Evolutionary conservation across 2,329 filamentous ascomycete species (phyloP).

Genomic region (Diaporthe nobilis): DNA sequence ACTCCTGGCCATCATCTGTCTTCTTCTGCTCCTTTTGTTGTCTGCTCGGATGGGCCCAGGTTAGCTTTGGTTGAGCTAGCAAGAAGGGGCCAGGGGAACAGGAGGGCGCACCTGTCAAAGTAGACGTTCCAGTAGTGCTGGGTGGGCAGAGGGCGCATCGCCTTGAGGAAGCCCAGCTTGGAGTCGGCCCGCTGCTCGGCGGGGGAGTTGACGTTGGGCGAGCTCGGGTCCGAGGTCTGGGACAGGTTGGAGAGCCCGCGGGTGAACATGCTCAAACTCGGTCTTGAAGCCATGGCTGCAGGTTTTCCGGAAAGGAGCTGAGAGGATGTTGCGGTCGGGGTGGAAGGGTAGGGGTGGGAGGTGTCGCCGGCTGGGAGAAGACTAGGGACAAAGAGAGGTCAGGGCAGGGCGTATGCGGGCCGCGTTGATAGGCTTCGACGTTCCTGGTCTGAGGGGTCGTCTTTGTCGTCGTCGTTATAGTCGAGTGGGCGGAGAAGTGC

Average conservation of each 20-base stretch:
- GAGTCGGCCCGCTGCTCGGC: conserved; percentile 82
- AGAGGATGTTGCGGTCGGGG: conserved; percentile 9
- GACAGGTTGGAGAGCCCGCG: conserved; percentile 74
- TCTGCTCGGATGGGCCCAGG: conserved; percentile 47
- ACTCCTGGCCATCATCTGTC: conserved; percentile 57
- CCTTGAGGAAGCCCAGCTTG: conserved; percentile 86
- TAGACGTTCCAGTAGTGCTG: conserved; percentile 86
- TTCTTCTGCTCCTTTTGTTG: conserved; percentile 61
- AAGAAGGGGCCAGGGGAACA: conserved; percentile 9
- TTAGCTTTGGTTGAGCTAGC: conserved; percentile 18
- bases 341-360: conserved; percentile 22
- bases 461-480: conserved; percentile 18
- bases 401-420: conserved; percentile 18
- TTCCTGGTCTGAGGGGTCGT: conserved; percentile 18
- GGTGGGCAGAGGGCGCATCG: conserved; percentile 79
- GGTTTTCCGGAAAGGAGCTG: conserved; percentile 6
- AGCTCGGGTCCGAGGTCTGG: conserved; percentile 71
- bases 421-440: conserved; percentile 20
- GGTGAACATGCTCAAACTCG: conserved; percentile 67
- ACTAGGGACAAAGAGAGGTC: conserved; percentile 21
- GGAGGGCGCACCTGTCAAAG: conserved; percentile 68
- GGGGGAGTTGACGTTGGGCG: conserved; percentile 74
- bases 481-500: conserved; percentile 1
- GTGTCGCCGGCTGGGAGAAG: conserved; percentile 17
- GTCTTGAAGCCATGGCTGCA: conserved; percentile 68